A percentile compares a stretch with the other conserved stretches of the same genome.
phyloP scores from a whole-genome alignment of 345 rosid species.

The Moringa oleifera region DNA sequence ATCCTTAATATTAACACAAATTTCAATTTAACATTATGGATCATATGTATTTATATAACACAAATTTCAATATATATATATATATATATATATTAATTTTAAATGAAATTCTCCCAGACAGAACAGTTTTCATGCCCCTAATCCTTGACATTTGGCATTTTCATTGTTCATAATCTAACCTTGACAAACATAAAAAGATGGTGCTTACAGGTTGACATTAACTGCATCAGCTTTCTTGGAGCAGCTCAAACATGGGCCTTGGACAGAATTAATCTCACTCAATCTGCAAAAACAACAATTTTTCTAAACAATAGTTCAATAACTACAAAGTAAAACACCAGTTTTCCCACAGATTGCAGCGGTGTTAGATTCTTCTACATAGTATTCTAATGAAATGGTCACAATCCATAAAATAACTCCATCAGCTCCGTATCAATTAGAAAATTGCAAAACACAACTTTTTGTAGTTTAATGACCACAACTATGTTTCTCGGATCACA shows the following conservation, averaged over 20 bases:
- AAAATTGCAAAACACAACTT: too few relatives aligned
- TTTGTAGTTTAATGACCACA: neutral
- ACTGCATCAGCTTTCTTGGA: neutral
- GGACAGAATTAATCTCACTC: neutral
- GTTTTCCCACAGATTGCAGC: neutral
- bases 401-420: neutral
- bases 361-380: neutral
- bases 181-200: neutral
- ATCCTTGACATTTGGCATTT: neutral
- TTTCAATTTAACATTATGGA: neutral
- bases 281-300: neutral
- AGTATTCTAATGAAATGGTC: too few relatives aligned
- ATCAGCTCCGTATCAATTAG: neutral
- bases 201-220: neutral
- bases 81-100: too few relatives aligned
- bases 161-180: neutral
- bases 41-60: too few relatives aligned
- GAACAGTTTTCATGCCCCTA: neutral
- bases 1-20: neutral
- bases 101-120: too few relatives aligned
- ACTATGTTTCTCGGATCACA: neutral
- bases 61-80: too few relatives aligned
- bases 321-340: neutral
- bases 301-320: neutral
- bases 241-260: neutral